These are phyloP conservation scores for Suillus brevipes DNA, from an alignment of 768 basidiomycete species.

Conservation along the genomic window DNA sequence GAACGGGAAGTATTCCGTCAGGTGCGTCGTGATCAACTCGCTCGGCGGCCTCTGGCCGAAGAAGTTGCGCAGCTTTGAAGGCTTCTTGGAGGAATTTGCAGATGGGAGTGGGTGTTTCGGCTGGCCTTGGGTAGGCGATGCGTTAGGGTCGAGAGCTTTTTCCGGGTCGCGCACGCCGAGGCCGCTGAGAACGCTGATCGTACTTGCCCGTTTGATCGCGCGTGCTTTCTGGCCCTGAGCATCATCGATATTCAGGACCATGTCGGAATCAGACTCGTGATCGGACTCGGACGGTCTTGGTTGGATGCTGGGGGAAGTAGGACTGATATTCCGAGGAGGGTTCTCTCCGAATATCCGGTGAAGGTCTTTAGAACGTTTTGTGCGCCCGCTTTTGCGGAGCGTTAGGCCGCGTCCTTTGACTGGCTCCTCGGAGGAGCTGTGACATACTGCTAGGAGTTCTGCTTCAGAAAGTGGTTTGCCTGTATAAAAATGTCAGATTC, in stretches of 20 bases:
- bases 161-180: constrained; percentile 86
- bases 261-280: constrained; percentile 42
- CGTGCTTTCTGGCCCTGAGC: constrained; percentile 23
- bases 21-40: constrained; percentile 93
- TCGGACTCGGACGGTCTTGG: constrained; percentile 21
- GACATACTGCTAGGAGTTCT: constrained; percentile 81
- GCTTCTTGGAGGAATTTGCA: constrained; percentile 38
- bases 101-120: constrained; percentile 19
- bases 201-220: constrained; percentile 80
- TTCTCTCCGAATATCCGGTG: constrained; percentile 50
- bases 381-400: constrained; percentile 55
- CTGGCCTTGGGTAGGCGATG: constrained; percentile 45
- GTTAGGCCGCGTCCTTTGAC: constrained; percentile 78
- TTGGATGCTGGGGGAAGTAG: constrained; percentile 33
- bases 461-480: constrained; percentile 79
- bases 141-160: constrained; percentile 56
- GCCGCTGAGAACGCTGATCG: constrained; percentile 91
- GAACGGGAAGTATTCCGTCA: constrained; percentile 93
- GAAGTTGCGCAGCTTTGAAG: constrained; percentile 87
- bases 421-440: constrained; percentile 74
- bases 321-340: constrained; percentile 37
- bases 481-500: constrained; percentile 9
- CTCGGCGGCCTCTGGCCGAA: constrained; percentile 97
- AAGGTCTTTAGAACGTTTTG: constrained; percentile 43
- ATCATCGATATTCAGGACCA: constrained; percentile 26